Base-by-base conservation (phyloP, 139 green algal species). In the Gonium pectorale region DNA sequence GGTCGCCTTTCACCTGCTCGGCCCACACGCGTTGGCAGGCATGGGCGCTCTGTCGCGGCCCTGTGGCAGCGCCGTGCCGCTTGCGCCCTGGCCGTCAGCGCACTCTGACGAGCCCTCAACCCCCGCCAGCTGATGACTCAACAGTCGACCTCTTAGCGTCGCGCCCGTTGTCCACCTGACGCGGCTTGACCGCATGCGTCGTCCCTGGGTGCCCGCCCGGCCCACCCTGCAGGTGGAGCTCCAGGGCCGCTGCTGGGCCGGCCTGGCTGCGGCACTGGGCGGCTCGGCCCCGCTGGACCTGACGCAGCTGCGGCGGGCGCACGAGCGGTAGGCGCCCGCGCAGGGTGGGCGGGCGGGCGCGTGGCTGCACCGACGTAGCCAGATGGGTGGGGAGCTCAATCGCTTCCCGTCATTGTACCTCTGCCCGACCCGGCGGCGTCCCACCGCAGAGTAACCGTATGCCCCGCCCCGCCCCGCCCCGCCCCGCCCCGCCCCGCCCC, bases 211-310 rank as follows among this genome's bases (percentile, higher is more conserved):
- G n/a, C n/a, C n/a, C n/a, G n/a, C n/a, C n/a, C n/a, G n/a, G n/a
- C n/a, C 11, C 11, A 27, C 46, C 2, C 44, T 19, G 46, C 70
- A 82, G 75, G 75, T 82, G 40, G 75, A 82, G 75, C 75, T 82
- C 13, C n/a, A 60, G 41, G 75, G 40, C 3, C 59, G 60, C 59
- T 71, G 59, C 38, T 82, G 75, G 75, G 59, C 3, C 1, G 59
- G 15, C 17, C 59, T 71, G 59, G 75, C 43, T 29, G 6, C 17
- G 8, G 75, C 41, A 2, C 59, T 82, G 59, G 11, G 4, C 37
- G 75, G 75, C 4, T 29, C 40, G 7, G 1, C 40, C 22, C 40
- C 75, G 13, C 59, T 29, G 13, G 75, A 82, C 75, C 59, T 82
- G 59, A 22, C 71, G 17, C 35, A 54, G 59, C 67, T 82, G 75